Percentiles rank a stretch among this genome's conserved stretches.
These are phyloP conservation scores for Barnettozyma botsteinii DNA, from an alignment of 805 yeast species.

Conservation along the genomic window DNA sequence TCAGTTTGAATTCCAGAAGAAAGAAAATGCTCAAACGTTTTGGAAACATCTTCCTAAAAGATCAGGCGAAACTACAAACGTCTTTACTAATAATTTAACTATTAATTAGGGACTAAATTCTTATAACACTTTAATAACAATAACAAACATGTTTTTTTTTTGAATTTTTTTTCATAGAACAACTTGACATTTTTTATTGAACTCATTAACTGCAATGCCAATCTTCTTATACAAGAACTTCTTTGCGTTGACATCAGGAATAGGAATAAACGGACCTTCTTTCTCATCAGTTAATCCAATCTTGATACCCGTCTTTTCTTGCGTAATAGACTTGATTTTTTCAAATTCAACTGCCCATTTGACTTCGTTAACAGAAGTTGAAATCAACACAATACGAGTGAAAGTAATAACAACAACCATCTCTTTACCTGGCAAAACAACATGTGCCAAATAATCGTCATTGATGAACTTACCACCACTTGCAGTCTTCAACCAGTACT, in stretches of 20 bases:
- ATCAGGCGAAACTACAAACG: conserved; percentile 31
- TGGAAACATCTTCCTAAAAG: conserved; percentile 39
- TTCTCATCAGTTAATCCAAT: conserved; percentile 52
- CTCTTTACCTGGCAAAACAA: conserved; percentile 75
- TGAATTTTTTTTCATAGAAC: conserved; percentile 22
- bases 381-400: conserved; percentile 60
- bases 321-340: conserved; percentile 60
- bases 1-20: conserved; percentile 50
- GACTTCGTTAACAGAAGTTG: conserved; percentile 50
- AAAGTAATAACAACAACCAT: conserved; percentile 71
- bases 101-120: too few relatives aligned
- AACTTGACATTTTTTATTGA: conserved; percentile 64
- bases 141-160: neutral
- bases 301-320: conserved; percentile 75
- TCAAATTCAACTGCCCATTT: conserved; percentile 71
- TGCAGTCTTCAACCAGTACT: conserved; percentile 78
- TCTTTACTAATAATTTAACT: conserved; percentile 4
- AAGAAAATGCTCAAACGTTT: conserved; percentile 43
- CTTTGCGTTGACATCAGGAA: conserved; percentile 61
- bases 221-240: conserved; percentile 65
- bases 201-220: conserved; percentile 75
- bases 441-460: conserved; percentile 82
- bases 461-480: conserved; percentile 72
- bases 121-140: too few relatives aligned
- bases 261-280: conserved; percentile 72